Conservation (phyloP, 2,329 filamentous ascomycete genomes). For the Hypomyces perniciosus region DNA sequence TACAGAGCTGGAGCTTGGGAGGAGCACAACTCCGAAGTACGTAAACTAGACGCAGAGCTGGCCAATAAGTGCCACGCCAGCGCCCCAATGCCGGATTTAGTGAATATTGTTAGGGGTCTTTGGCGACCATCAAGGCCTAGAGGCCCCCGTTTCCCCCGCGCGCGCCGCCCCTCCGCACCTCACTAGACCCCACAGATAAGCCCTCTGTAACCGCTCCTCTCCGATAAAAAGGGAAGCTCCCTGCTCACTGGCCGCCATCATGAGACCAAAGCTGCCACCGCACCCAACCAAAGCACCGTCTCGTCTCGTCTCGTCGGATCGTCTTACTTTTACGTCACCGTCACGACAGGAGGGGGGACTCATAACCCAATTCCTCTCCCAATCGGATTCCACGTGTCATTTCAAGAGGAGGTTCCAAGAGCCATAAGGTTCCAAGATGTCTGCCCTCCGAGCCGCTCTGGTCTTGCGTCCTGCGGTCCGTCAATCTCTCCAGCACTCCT, state of each 20-base stretch:
- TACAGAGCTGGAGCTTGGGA: background rate
- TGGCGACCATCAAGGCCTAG: too few relatives aligned
- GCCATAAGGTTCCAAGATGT: slow-evolving; percentile 17
- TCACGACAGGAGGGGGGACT: too few relatives aligned
- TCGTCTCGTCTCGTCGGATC: too few relatives aligned
- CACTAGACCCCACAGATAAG: slow-evolving; percentile 11
- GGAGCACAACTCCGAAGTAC: background rate
- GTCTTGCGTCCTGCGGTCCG: slow-evolving; percentile 11
- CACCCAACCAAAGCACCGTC: too few relatives aligned
- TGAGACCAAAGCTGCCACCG: too few relatives aligned
- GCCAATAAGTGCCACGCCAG: background rate
- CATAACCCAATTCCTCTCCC: background rate
- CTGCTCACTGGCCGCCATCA: background rate
- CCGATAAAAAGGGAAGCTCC: slow-evolving; percentile 6
- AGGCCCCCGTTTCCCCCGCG: slow-evolving; percentile 2
- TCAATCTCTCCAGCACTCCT: slow-evolving; percentile 8
- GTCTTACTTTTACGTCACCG: too few relatives aligned
- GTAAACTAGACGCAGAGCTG: background rate
- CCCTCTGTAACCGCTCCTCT: slow-evolving; percentile 8
- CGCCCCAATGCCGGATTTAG: too few relatives aligned
- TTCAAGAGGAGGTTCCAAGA: background rate
- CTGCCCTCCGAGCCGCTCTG: slow-evolving; percentile 25
- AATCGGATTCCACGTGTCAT: background rate
- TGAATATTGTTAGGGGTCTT: too few relatives aligned
- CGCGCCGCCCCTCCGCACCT: background rate